Evolutionary conservation across 139 green algal species (phyloP), one percentile per base, ranked within the genome.

Genomic region (Mychonastes homosphaera): DNA sequence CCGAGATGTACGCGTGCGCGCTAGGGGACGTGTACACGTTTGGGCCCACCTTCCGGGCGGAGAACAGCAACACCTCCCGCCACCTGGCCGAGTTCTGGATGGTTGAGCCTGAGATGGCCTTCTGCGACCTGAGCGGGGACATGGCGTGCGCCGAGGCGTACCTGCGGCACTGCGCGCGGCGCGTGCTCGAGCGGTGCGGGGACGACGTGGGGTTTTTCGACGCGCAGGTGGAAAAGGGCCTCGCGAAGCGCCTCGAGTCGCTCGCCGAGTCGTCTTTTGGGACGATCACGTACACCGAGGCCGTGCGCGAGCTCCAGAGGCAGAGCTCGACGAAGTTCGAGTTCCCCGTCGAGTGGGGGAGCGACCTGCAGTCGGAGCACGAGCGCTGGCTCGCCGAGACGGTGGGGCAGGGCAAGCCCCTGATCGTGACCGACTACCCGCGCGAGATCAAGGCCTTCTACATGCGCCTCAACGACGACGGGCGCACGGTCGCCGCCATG

Each of bases 71-170:
- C 73, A 84, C 76, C 13, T 67, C 70, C 8, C 65, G 83, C 18
- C 83, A 91, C 75, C 68, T 91, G 26, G 83, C 83, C 3, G 84
- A 92, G 76, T 92, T 92, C 58, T 92, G 84, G 84, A 92, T 92
- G 84, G 78, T 92, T 33, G 84, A 92, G 70, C 84, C 84, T 12
- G 84, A 91, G 73, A 73, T 91, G 35, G 82, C 83, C 3, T 91
- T 91, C 56, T 75, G 74, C 24, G 75, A 84, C 60, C 59, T 91
- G 32, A 58, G 53, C 6, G 67, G 73, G 28, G 56, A 77, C 62
- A 73, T 83, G 36, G 47, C 62, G n/a, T 90, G 83, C 48, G 81
- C 81, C 3, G 84, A 85, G 65, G 74, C 74, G 3, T 90, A 88
- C 69, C 46, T 90, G 16, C 78, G 83, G 64, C 62, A 84, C 40